Conservation (phyloP, 371 early-diverging fungal genomes). For the Rhizomucor miehei region DNA sequence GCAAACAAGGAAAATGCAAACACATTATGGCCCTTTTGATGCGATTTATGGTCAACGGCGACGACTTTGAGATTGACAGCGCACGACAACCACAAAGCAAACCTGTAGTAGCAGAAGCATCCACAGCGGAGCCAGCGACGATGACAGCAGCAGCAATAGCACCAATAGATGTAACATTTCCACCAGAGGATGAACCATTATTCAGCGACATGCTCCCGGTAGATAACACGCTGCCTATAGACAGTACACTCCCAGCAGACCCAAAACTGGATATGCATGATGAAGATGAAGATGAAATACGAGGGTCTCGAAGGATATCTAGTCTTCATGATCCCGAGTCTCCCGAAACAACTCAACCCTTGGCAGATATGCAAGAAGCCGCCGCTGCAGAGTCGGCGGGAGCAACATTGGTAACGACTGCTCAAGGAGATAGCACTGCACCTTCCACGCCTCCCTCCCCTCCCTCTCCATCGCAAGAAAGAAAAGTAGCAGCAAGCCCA, state of each 20-base stretch:
- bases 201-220: background rate
- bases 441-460: too few relatives aligned
- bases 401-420: too few relatives aligned
- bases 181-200: background rate
- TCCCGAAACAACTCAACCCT: background rate
- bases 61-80: slow-evolving; percentile 5
- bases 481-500: background rate
- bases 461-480: too few relatives aligned
- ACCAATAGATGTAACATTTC: background rate
- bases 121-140: background rate
- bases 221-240: background rate
- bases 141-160: background rate
- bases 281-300: background rate
- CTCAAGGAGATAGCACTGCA: too few relatives aligned
- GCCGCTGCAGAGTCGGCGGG: background rate
- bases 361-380: slow-evolving; percentile 1
- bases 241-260: background rate
- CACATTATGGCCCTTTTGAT: slow-evolving; percentile 14
- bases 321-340: background rate
- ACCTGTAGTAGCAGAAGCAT: background rate
- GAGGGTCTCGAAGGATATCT: background rate
- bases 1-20: slow-evolving; percentile 17
- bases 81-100: background rate
- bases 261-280: background rate
- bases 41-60: slow-evolving; percentile 11